Percentiles rank a stretch among this genome's conserved stretches.
phyloP scores from a whole-genome alignment of 495 filamentous ascomycete genomes.

The Hyaloscypha bicolor region DNA sequence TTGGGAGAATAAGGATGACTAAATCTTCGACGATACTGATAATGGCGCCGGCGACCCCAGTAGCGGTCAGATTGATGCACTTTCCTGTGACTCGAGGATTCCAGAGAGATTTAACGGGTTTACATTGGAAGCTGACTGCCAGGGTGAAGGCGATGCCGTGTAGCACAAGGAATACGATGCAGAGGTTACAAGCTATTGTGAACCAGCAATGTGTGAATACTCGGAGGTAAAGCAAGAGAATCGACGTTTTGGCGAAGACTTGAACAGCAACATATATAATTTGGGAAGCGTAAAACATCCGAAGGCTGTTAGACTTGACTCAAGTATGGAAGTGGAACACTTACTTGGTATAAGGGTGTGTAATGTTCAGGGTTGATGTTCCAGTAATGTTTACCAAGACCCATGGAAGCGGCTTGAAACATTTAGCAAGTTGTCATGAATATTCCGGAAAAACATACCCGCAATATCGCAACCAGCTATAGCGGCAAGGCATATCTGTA shows the following conservation, averaged over 20 bases:
- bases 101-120: slow-evolving; percentile 40
- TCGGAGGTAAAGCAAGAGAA: slow-evolving; percentile 52
- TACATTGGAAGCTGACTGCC: slow-evolving; percentile 46
- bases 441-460: not conserved
- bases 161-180: slow-evolving; percentile 37
- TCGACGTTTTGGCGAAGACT: slow-evolving; percentile 42
- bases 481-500: not conserved
- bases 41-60: slow-evolving; percentile 37
- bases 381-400: slow-evolving; percentile 30
- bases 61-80: slow-evolving; percentile 37
- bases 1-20: slow-evolving; percentile 41
- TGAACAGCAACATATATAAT: slow-evolving; percentile 44
- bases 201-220: slow-evolving; percentile 45
- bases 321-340: not conserved
- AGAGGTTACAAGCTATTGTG: slow-evolving; percentile 31
- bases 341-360: slow-evolving; percentile 10
- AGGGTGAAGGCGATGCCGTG: slow-evolving; percentile 44
- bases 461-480: not conserved
- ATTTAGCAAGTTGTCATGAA: slow-evolving; percentile 17
- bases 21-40: slow-evolving; percentile 43
- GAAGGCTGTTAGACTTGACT: not conserved
- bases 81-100: slow-evolving; percentile 29
- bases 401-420: slow-evolving; percentile 10
- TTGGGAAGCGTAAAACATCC: slow-evolving; percentile 35
- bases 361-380: slow-evolving; percentile 15